Base-by-base conservation (phyloP, 106 monocot genomes). In the Allium sativum region DNA sequence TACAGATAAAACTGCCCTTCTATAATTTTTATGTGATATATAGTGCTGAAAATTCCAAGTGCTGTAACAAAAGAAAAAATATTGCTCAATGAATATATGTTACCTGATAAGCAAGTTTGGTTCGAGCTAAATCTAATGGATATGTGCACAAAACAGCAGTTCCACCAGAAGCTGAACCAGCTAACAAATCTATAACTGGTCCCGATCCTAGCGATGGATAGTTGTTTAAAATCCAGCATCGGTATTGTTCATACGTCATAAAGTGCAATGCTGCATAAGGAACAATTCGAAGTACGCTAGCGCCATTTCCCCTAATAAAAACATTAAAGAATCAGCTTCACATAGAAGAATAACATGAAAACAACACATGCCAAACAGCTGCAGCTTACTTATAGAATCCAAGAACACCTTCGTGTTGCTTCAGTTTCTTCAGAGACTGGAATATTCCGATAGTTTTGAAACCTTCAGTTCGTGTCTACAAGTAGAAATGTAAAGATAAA, bases 51-150 rank as follows among this genome's bases (percentile, higher is more conserved):
- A 3, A 31, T 31, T 31, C 31, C 31, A 31, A 31, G 31, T 31
- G 31, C 5, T 31, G 5, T 31, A 31, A 31, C 31, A 31, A 31
- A 31, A 31, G 31, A 5, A 3, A 3, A 54, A 54, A 54, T 54
- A 54, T 17, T 16, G 8, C 12, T 3, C 5, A 22, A 57, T 12
- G 22, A 40, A 7, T 42, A 19, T 20, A 48, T 60, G 58, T 5
- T 81, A 95, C 90, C 90, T 95, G 90, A 63, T 87, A 95, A 51
- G 95, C 95, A 53, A 95, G 87, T 45, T 90, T 95, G 22, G 95
- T 82, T 41, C 95, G 83, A 76, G 79, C 90, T 70, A 95, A 73
- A 78, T 95, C 95, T 44, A 95, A 76, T 7, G 95, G 95, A 74
- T 95, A 95, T 18, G 95, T 95, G 71, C 83, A 95, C 12, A 95